Evolutionary conservation across 1,139 yeast species (phyloP).

Genomic region (Tardiomyces depauwii): DNA sequence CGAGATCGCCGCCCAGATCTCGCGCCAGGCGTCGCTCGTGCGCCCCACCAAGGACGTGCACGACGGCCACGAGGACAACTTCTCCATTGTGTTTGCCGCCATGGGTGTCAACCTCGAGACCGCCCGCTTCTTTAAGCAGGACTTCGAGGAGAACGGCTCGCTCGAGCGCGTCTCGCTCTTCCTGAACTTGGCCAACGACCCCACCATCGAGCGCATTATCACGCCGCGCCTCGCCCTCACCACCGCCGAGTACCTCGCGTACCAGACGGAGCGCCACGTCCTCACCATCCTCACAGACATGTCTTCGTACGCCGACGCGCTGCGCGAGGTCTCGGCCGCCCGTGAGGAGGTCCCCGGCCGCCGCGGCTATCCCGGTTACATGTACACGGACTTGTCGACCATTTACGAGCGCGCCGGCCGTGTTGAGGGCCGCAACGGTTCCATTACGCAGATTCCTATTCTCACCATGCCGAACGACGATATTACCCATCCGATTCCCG

Average conservation of each 20-base stretch:
- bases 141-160: constrained; percentile 97
- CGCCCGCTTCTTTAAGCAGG: constrained; percentile 92
- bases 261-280: constrained; percentile 98
- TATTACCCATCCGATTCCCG: constrained; percentile 99
- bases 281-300: constrained; percentile 95
- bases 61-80: constrained; percentile 98
- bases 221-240: constrained; percentile 99
- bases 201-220: constrained; percentile 97
- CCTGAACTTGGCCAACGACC: constrained; percentile 96
- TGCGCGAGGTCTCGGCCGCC: constrained; percentile 99
- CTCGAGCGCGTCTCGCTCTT: constrained; percentile 94
- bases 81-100: constrained; percentile 98
- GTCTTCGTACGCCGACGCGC: constrained; percentile 98
- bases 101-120: constrained; percentile 94
- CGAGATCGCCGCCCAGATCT: constrained; percentile 98
- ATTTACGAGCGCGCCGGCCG: constrained; percentile 99
- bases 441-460: constrained; percentile 97
- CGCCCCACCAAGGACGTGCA: constrained; percentile 99
- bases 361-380: constrained; percentile 99
- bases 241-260: constrained; percentile 96
- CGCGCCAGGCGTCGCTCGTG: constrained; percentile 98
- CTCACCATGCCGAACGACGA: constrained; percentile 99
- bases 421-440: constrained; percentile 99
- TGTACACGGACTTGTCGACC: constrained; percentile 98
- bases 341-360: constrained; percentile 99